Percentiles rank a stretch among this genome's conserved stretches.
These are phyloP conservation scores for Cryptococcus sp. DNA, from an alignment of 1,284 basidiomycete species.

Conservation along the genomic window DNA sequence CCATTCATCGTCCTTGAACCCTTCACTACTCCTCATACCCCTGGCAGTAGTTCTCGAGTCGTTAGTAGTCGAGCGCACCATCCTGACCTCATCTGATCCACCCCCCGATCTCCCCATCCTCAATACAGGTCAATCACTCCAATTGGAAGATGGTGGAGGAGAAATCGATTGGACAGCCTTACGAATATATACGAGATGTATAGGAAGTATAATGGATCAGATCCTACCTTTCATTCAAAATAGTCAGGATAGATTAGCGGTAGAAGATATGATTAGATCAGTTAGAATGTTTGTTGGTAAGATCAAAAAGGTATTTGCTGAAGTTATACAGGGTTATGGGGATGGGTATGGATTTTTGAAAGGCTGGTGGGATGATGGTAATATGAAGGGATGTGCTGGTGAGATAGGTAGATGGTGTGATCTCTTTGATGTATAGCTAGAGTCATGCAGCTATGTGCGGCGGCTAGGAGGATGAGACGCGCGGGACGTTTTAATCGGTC, in stretches of 20 bases:
- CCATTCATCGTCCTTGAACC: conserved; percentile 9
- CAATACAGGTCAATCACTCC: conserved; percentile 10
- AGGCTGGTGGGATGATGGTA: conserved; percentile 33
- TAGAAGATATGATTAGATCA: conserved; percentile 17
- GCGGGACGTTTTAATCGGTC: background rate
- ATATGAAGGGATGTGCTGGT: conserved; percentile 26
- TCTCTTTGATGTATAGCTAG: conserved; percentile 18
- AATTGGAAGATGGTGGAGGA: conserved; percentile 7
- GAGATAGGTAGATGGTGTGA: conserved; percentile 35
- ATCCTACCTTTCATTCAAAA: conserved; percentile 17
- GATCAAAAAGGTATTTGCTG: conserved; percentile 37
- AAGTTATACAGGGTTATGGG: conserved; percentile 30
- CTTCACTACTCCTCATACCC: conserved; percentile 21
- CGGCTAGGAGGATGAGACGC: background rate
- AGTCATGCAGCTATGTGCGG: no score
- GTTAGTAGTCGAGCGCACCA: conserved; percentile 23
- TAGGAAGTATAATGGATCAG: conserved; percentile 15
- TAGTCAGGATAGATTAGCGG: conserved; percentile 1
- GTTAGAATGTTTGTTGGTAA: conserved; percentile 30
- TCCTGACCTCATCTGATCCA: conserved; percentile 8
- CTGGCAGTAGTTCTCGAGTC: conserved; percentile 31
- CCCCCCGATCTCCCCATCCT: conserved; percentile 12
- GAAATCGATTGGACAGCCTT: conserved; percentile 27
- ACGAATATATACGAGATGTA: conserved; percentile 15
- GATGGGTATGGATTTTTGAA: conserved; percentile 29